Base-by-base conservation (phyloP, 1,284 basidiomycete species). In the Leccinum proliferum region DNA sequence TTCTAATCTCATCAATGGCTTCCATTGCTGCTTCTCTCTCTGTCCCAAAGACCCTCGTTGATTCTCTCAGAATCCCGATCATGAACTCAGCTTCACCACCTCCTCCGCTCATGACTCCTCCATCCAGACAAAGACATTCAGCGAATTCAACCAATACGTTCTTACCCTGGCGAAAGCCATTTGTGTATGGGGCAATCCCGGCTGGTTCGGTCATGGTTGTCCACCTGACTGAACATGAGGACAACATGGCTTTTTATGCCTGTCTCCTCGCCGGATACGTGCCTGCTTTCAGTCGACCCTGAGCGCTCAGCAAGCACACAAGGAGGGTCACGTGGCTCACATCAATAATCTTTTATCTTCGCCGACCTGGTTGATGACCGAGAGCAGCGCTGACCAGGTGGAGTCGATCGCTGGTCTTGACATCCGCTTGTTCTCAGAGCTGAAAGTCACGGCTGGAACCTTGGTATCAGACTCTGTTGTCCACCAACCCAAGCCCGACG, bases 51-150 rank as follows among this genome's bases (percentile, higher is more conserved):
- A 70, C 68, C 7, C 64, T 73, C 3, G 50, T 71, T 9, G 66
- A 73, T 29, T 62, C 21, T 15, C 25, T 8, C 64, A 63, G 4
- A 68, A 73, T 39, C 71, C 74, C 3, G n/a, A 50, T 7, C 74
- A 66, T 37, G 63, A 73, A 9, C 64, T 73, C 25, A 57, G 63
- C 7, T 73, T 73, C 15, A 64, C 75, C 53, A 66, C 74, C 0
- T 74, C 71, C 3, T 74, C 74, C 0, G 72, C 74, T 14, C 72
- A 72, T 9, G 66, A 74, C 41, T 73, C 67, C 6, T 67, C 73
- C 5, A 72, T 72, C 3, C 70, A 67, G 32, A 68, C 72, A 2
- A 75, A 66, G 59, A 67, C 74, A 1, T 75, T 75, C 58, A 48
- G 32, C 60, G 25, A 63, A 12, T 75, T 75, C 62, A 64, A 50